Percentiles rank a stretch among this genome's conserved stretches.
phyloP scores from a whole-genome alignment of 2,329 filamentous ascomycete species.

The Pyricularia pennisetigena region DNA sequence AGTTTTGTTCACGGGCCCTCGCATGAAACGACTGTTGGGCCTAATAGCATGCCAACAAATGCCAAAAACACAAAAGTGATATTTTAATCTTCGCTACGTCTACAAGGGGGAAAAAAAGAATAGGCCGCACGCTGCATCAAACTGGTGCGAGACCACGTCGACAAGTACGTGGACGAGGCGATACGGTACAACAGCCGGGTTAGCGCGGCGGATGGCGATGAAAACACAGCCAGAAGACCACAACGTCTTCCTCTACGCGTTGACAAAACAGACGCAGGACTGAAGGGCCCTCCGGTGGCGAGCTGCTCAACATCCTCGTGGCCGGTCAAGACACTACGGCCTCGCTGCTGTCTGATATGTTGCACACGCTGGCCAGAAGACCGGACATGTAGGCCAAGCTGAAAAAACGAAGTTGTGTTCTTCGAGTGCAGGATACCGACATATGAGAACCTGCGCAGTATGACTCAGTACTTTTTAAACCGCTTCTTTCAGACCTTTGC shows the following conservation, averaged over 20 bases:
- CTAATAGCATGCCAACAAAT: too few relatives aligned
- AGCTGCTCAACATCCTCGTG: constrained; percentile 1
- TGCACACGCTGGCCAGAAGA: not conserved
- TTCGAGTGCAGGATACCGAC: constrained; percentile 43
- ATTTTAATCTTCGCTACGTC: not conserved
- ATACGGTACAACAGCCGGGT: not conserved
- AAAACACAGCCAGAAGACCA: not conserved
- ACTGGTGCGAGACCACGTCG: not conserved
- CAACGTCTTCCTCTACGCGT: constrained; percentile 1
- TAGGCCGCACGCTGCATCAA: not conserved
- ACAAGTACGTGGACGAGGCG: not conserved
- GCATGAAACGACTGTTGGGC: not conserved
- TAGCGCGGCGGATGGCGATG: not conserved
- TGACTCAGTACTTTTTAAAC: constrained; percentile 42
- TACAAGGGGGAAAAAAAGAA: too few relatives aligned
- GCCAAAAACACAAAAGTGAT: not conserved
- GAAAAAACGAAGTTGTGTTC: not conserved
- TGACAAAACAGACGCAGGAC: not conserved
- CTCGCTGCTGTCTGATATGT: not conserved
- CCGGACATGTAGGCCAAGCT: not conserved
- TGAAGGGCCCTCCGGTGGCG: not conserved
- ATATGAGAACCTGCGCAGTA: constrained; percentile 71
- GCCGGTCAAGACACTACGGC: not conserved
- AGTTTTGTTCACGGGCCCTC: not conserved
- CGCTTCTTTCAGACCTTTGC: constrained; percentile 22